These are phyloP conservation scores for Lipomyces orientalis DNA, from an alignment of 805 yeast genomes.

Conservation along the genomic window DNA sequence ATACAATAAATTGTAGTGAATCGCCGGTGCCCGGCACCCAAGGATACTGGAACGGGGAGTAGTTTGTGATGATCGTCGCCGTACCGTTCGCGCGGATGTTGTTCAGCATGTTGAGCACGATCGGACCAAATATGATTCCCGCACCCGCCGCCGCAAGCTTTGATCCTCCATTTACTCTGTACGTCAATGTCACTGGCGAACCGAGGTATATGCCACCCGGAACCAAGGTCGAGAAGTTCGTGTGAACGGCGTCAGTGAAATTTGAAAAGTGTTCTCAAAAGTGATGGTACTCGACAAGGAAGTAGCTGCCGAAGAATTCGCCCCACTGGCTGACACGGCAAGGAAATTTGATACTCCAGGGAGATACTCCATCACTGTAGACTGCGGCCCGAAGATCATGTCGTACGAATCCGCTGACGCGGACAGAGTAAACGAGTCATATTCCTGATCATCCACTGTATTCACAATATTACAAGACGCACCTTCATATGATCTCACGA, in stretches of 20 bases:
- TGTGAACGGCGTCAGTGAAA: slow-evolving; percentile 35
- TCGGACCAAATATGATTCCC: slow-evolving; percentile 38
- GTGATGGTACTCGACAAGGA: slow-evolving; percentile 4
- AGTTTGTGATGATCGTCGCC: slow-evolving; percentile 40
- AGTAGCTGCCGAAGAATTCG: neutral
- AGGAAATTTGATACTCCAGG: slow-evolving; percentile 15
- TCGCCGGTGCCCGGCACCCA: slow-evolving; percentile 45
- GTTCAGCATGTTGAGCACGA: slow-evolving; percentile 41
- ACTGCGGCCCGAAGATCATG: slow-evolving; percentile 21
- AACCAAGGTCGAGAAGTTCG: slow-evolving; percentile 37
- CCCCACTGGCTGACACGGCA: neutral
- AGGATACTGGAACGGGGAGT: slow-evolving; percentile 44
- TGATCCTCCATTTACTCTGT: slow-evolving; percentile 37
- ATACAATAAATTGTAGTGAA: slow-evolving; percentile 45
- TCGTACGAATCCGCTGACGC: slow-evolving; percentile 1
- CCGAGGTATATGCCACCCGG: slow-evolving; percentile 46
- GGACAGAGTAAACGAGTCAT: slow-evolving; percentile 8
- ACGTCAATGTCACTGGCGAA: slow-evolving; percentile 39
- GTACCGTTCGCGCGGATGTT: slow-evolving; percentile 44
- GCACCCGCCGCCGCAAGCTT: slow-evolving; percentile 18
- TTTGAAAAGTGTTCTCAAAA: slow-evolving; percentile 28
- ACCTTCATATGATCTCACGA: slow-evolving; percentile 19
- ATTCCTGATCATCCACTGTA: slow-evolving; percentile 12
- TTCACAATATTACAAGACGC: slow-evolving; percentile 18
- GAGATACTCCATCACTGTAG: neutral